Percentiles rank a stretch among this genome's conserved stretches.
phyloP scores from a whole-genome alignment of 306 rosid species.

The Fragaria vesca region DNA sequence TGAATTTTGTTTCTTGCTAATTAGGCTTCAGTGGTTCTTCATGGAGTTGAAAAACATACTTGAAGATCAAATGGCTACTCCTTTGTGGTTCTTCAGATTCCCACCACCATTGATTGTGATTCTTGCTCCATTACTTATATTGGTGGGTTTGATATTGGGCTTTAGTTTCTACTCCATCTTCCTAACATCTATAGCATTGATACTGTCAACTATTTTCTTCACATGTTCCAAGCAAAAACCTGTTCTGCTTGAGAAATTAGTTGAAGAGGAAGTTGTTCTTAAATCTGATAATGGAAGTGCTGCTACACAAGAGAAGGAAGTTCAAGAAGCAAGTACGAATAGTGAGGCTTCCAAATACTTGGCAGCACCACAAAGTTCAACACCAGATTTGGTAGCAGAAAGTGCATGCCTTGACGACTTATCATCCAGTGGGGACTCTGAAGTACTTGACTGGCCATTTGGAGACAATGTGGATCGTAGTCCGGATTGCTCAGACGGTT shows the following conservation, averaged over 20 bases:
- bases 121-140: conserved; percentile 42
- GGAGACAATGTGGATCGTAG: conserved; percentile 24
- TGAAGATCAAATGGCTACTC: conserved; percentile 52
- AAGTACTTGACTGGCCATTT: conserved; percentile 40
- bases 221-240: conserved; percentile 35
- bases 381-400: conserved; percentile 35
- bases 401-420: conserved; percentile 41
- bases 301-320: conserved; percentile 24
- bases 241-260: conserved; percentile 15
- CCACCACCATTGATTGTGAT: conserved; percentile 51
- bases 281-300: conserved; percentile 13
- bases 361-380: conserved; percentile 11
- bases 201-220: conserved; percentile 46
- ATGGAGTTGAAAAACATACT: conserved; percentile 48
- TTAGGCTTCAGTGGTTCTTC: conserved; percentile 34
- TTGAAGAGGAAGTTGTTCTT: conserved; percentile 14
- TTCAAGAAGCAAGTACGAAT: conserved; percentile 17
- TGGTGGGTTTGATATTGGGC: conserved; percentile 39
- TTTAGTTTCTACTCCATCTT: conserved; percentile 44
- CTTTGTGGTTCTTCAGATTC: conserved; percentile 49
- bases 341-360: conserved; percentile 15
- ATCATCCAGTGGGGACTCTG: conserved; percentile 56
- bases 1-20: conserved; percentile 15
- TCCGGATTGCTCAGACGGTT: conserved; percentile 61
- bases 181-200: conserved; percentile 37